Evolutionary conservation across 2,329 filamentous ascomycete species (phyloP), one percentile per base, ranked within the genome.

Genomic region (Alternaria hordeiaustralica): DNA sequence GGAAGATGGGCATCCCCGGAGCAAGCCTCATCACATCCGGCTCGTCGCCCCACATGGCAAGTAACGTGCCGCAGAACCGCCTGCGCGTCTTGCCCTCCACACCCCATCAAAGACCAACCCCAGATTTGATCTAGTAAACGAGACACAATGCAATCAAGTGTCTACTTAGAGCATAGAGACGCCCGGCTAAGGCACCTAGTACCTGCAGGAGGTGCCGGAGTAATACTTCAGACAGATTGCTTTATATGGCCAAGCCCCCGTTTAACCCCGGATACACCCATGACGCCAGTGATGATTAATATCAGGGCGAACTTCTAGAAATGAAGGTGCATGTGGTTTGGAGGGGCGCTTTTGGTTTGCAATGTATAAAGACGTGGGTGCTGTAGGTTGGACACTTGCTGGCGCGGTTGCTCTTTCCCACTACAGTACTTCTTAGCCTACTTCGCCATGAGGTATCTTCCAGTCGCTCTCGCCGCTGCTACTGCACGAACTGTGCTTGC

Each of bases 391-490:
- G n/a, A n/a, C 23, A 15, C n/a, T 11, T 64, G 36, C n/a, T 57
- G 44, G 46, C 63, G 58, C 41, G 25, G 43, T 63, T 33, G 58
- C 58, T 26, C 25, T 25, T 58, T 56, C 57, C 44, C 23, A 45
- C 51, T 28, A 47, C 53, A 60, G 50, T 41, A 46, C 45, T 46
- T 33, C 30, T 45, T 47, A 36, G 25, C 21, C 18, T 46, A 21
- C 15, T 53, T 25, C n/a, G 55, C 44, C 5, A 76, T 78, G 74
- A 75, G 61, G 64, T 72, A 70, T 54, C 54, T 68, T 26, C 41
- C 56, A 49, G 65, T 57, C 55, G 45, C 71, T 43, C 60, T 76
- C 36, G 68, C 66, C 23, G 66, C 66, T 43, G 69, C 70, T 18
- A 63, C 69, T 13, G 64, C 65, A 28, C 64, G 41, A 33, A 43